Conservation (phyloP, 441 rosid species). For the Biscutella laevigata region DNA sequence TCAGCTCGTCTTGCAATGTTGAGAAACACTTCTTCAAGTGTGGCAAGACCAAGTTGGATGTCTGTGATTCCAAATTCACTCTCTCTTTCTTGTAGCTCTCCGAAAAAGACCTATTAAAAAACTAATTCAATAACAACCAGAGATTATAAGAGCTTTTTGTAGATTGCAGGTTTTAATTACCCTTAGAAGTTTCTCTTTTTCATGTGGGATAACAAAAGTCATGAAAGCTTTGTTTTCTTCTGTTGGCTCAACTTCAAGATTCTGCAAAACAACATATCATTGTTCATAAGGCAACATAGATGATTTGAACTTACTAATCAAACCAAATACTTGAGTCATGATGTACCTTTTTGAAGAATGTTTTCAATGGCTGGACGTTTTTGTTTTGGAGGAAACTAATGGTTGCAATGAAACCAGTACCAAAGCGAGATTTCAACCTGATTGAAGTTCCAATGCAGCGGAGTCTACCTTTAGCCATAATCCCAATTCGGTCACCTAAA, state of each 20-base stretch:
- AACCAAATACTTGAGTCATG: too few species aligned
- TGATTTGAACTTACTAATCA: background rate
- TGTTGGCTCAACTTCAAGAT: conserved; percentile 48
- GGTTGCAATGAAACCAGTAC: conserved; percentile 77
- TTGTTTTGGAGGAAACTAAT: conserved; percentile 55
- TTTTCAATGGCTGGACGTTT: conserved; percentile 46
- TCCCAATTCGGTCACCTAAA: conserved; percentile 81
- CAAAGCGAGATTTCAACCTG: conserved; percentile 78
- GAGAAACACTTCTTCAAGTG: conserved; percentile 91
- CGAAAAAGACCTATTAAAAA: conserved; percentile 43
- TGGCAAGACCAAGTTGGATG: conserved; percentile 78
- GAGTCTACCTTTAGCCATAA: conserved; percentile 93
- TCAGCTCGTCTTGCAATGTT: conserved; percentile 85
- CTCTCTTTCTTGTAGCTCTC: conserved; percentile 64
- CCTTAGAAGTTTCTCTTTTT: conserved; percentile 54
- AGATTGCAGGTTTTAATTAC: conserved; percentile 46
- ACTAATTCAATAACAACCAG: background rate
- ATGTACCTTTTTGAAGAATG: conserved; percentile 67
- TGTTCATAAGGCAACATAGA: background rate
- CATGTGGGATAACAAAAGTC: conserved; percentile 81
- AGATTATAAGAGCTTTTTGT: background rate
- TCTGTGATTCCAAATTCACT: conserved; percentile 57
- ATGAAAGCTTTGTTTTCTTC: conserved; percentile 68
- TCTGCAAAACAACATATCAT: conserved; percentile 34
- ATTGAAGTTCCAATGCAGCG: conserved; percentile 84